Base-by-base conservation (phyloP, 306 rosid species). In the Medicago arabica region DNA sequence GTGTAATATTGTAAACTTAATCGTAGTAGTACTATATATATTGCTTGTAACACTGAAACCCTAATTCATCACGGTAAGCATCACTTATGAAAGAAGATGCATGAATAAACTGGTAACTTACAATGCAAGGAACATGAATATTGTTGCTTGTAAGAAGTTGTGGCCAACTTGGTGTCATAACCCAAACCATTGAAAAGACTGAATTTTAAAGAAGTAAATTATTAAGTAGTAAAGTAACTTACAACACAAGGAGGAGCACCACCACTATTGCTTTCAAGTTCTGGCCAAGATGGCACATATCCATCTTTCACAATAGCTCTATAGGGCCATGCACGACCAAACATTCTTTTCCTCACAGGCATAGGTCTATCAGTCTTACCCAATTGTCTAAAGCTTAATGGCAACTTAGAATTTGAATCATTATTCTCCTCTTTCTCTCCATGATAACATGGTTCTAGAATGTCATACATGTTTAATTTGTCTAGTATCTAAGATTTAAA, bases 371-470 rank as follows among this genome's bases (percentile, higher is more conserved):
- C 88, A n/a, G 96, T 91, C 73, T 82, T 86, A 1, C 98, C 96
- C 50, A 93, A 82, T 59, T 47, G 66, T 57, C 74, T 83, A 85
- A 91, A 93, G 85, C 97, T 93, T 17, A 85, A 58, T 3, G 97
- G 94, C 75, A 88, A 39, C 71, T 68, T 80, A 14, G 80, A 76
- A 53, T 85, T 54, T 57, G 66, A 6, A 50, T 83, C 41, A 38
- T 38, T 16, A 70, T 78, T 73, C 81, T 38, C 38, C 57, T 53
- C 6, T 0, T 10, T 36, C 10, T 72, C 81, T 6, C 73, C 50
- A 44, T 91, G 97, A 83, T 87, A 91, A 84, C 98, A 93, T 58
- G 98, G 96, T 74, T 91, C 97, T 34, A 93, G 87, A 80, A 93
- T 93, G 82, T 93, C 77, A 21, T 91, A 91, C 44, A 87, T 50